Evolutionary conservation across 352 stramenopile species (phyloP).

Genomic region (Phytophthora quininea): DNA sequence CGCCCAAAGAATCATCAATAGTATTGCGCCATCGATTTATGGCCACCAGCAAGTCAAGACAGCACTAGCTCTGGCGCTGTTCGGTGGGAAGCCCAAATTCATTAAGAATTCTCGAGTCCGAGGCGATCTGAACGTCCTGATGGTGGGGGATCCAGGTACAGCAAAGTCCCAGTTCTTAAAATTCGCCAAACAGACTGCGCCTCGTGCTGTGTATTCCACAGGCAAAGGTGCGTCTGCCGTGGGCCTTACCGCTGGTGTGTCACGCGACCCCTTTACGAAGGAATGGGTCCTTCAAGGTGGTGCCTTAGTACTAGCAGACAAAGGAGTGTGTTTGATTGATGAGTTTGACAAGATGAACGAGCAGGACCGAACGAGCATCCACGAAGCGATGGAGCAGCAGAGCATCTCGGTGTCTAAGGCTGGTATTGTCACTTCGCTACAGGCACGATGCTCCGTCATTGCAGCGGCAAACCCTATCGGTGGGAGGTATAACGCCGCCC

Average conservation of each 20-base stretch:
- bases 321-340: conserved; percentile 99
- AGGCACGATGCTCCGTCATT: conserved; percentile 97
- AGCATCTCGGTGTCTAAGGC: conserved; percentile 99
- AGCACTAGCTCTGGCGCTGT: conserved; percentile 95
- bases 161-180: conserved; percentile 99
- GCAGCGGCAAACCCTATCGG: conserved; percentile 99
- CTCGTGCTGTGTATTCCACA: conserved; percentile 97
- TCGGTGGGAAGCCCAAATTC: conserved; percentile 96
- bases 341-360: conserved; percentile 99
- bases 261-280: conserved; percentile 97
- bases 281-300: conserved; percentile 99
- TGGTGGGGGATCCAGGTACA: conserved; percentile 98
- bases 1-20: conserved; percentile 74
- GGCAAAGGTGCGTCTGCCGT: conserved; percentile 99
- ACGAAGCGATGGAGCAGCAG: conserved; percentile 99
- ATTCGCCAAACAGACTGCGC: conserved; percentile 97
- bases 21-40: conserved; percentile 98
- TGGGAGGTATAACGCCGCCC: conserved; percentile 91
- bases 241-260: conserved; percentile 97
- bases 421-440: conserved; percentile 98
- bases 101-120: conserved; percentile 94
- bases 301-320: conserved; percentile 96
- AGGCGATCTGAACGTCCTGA: conserved; percentile 98
- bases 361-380: conserved; percentile 98
- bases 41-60: conserved; percentile 97